Conservation (phyloP, 2,329 filamentous ascomycete species). For the Tolypocladium paradoxum region DNA sequence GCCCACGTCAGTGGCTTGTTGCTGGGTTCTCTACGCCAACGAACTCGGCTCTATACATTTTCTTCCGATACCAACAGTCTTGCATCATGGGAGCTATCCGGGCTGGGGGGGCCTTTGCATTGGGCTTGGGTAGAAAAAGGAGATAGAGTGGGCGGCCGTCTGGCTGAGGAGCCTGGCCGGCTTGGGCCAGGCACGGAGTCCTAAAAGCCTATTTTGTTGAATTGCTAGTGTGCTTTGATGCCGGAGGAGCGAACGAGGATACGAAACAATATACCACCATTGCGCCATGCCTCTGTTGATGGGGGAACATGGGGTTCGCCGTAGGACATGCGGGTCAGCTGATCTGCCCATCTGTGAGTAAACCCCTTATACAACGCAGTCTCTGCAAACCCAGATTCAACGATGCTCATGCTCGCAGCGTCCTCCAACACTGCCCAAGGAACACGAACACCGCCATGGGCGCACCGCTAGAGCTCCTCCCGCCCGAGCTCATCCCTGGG, state of each 20-base stretch:
- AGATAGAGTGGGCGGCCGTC: not conserved
- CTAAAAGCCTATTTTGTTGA: not conserved
- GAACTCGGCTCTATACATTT: not conserved
- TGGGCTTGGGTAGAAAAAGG: not conserved
- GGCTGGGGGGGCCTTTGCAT: not conserved
- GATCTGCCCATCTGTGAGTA: too few relatives aligned
- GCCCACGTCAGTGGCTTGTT: not conserved
- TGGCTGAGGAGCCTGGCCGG: not conserved
- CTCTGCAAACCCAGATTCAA: too few relatives aligned
- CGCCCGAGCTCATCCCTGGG: too few relatives aligned
- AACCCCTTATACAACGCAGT: too few relatives aligned
- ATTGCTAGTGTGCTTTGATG: not conserved
- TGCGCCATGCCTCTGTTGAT: not conserved
- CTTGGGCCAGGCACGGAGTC: not conserved
- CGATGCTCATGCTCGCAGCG: too few relatives aligned
- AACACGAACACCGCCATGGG: too few relatives aligned
- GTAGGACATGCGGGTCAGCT: too few relatives aligned
- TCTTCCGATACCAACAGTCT: not conserved
- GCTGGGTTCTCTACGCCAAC: not conserved
- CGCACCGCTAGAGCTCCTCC: too few relatives aligned
- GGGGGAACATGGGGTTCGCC: too few relatives aligned
- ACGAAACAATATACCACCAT: not conserved
- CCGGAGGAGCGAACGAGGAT: not conserved
- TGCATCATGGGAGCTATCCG: not conserved
- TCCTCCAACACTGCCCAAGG: too few relatives aligned